Evolutionary conservation across 2,329 filamentous ascomycete species (phyloP).

Genomic region (Pestalotiopsis sp.): DNA sequence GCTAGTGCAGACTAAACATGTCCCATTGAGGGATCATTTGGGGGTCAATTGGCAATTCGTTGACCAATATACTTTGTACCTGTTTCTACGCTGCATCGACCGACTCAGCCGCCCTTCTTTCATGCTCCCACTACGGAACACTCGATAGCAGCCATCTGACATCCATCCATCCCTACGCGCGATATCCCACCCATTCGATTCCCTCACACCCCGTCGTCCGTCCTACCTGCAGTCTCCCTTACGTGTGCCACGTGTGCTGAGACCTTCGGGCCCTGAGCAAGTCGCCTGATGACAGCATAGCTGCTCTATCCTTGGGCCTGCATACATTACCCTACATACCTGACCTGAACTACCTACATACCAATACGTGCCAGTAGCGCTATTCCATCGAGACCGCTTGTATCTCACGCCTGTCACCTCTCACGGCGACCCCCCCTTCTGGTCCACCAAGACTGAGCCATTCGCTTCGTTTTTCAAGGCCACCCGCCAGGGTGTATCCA

Average conservation of each 20-base stretch:
- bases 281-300: background rate
- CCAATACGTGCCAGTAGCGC: background rate
- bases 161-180: background rate
- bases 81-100: background rate
- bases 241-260: background rate
- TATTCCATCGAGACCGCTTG: background rate
- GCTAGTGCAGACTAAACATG: background rate
- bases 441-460: background rate
- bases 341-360: background rate
- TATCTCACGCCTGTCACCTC: background rate
- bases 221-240: background rate
- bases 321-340: background rate
- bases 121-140: background rate
- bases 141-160: background rate
- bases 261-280: background rate
- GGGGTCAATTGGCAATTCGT: background rate
- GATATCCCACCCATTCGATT: background rate
- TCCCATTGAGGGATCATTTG: no score
- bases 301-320: background rate
- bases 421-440: background rate
- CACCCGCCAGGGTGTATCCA: constrained; percentile 1
- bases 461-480: background rate
- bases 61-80: background rate
- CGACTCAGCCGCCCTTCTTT: background rate
- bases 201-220: background rate